Base-by-base conservation (phyloP, 148 eudicot species). In the Pouteria glomerata region DNA sequence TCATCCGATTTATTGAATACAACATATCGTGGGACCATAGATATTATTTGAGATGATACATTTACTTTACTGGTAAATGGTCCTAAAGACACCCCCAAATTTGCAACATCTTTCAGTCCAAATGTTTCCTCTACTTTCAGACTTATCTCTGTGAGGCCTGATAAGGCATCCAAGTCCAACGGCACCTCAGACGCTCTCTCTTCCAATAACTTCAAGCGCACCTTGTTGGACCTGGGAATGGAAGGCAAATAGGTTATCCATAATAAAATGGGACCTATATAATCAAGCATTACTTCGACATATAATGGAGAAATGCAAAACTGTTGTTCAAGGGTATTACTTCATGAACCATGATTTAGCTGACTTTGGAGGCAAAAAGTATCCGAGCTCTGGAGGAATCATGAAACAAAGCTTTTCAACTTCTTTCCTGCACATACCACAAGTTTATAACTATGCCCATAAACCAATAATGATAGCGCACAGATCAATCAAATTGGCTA, bases 91-190 rank as follows among this genome's bases (percentile, higher is more conserved):
- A 96, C 88, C 27, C 97, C 99, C 78, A 96, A 79, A 78, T 86
- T 92, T 48, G 81, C 72, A 66, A 85, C 63, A 70, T 77, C 73
- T 60, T 69, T 78, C 19, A 73, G 66, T 60, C 90, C 90, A 69
- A 76, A 70, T 59, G 62, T 56, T 73, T 73, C 86, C 66, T 80
- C 86, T 59, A 80, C 76, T 62, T 77, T 82, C 75, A 96, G 80
- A 83, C 77, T 82, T 71, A 96, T 82, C 84, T 90, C 99, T 48
- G 97, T 82, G 73, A 86, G 86, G 78, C 99, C 97, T 26, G 96
- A 89, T 73, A 96, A 69, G 58, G 89, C 88, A 87, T 96, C 97
- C 85, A 96, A 88, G 87, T 96, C 96, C 78, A 96, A 73, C 24
- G 79, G 63, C 69, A 87, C 76, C 58, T 79, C 86, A 41, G 84